A percentile compares a stretch with the other conserved stretches of the same genome.
Conservation (phyloP, 176 grass and related monocot species). For the Aegilops bicornis region DNA sequence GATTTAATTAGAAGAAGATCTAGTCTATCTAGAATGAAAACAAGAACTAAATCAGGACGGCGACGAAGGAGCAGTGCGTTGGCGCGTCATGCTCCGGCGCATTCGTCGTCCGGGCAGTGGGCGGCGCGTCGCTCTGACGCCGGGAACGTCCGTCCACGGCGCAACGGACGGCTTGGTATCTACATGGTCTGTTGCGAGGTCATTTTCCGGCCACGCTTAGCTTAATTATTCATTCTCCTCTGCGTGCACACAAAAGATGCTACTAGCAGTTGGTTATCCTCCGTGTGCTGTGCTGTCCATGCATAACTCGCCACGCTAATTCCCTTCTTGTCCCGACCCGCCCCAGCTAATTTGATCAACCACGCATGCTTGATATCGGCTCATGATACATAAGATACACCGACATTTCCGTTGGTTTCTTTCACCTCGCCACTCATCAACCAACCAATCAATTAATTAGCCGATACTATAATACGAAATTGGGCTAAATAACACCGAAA, state of each 20-base stretch:
- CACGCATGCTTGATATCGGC: too few relatives aligned
- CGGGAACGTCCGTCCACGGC: background rate
- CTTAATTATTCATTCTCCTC: background rate
- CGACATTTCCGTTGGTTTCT: background rate
- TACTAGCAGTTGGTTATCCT: background rate
- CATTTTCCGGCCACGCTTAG: conserved; percentile 16
- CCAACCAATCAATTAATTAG: too few relatives aligned
- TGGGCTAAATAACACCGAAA: too few relatives aligned
- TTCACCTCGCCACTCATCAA: background rate
- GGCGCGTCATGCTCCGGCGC: conserved; percentile 27
- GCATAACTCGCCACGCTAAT: background rate
- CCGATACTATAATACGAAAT: too few relatives aligned
- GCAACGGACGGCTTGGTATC: background rate
- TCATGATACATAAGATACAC: background rate
- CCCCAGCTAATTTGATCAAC: background rate
- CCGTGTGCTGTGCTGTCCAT: background rate
- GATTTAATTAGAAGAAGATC: too few relatives aligned
- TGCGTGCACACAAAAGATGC: background rate
- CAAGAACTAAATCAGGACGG: too few relatives aligned
- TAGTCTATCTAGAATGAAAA: too few relatives aligned
- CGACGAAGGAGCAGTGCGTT: conserved; percentile 19
- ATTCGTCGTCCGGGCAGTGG: conserved; percentile 21
- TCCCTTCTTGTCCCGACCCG: background rate
- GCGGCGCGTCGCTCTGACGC: conserved; percentile 37
- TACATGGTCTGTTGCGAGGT: conserved; percentile 13